Conservation (phyloP, 257 asterid species). For the Fraxinus pennsylvanica region DNA sequence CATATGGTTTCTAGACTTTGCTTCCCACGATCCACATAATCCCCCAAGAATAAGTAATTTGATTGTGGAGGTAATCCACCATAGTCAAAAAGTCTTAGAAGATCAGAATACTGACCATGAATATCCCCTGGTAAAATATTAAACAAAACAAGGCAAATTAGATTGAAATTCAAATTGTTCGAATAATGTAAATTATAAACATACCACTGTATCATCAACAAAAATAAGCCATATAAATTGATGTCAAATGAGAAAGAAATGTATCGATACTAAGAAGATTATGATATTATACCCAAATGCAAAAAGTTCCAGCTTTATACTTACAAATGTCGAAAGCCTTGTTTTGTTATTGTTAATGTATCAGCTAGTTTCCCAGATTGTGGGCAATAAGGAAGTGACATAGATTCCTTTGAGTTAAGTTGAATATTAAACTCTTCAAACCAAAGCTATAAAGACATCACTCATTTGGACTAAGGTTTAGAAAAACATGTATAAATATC, state of each 20-base stretch:
- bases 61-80: conserved; percentile 8
- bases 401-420: background rate
- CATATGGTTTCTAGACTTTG: conserved; percentile 8
- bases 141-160: background rate
- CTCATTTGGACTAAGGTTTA: background rate
- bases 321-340: background rate
- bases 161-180: background rate
- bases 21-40: conserved; percentile 9
- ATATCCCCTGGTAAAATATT: conserved; percentile 6
- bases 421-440: background rate
- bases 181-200: no score
- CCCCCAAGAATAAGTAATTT: conserved; percentile 8
- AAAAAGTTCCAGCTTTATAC: background rate
- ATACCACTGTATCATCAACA: background rate
- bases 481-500: background rate
- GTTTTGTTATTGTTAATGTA: no score
- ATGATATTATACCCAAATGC: background rate
- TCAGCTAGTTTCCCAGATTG: background rate
- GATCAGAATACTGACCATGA: conserved; percentile 11
- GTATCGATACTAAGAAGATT: background rate
- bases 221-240: background rate
- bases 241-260: background rate
- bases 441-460: background rate
- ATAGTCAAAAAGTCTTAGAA: conserved; percentile 5
- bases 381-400: background rate